These are phyloP conservation scores for Fragaria vesca DNA, from an alignment of 306 rosid genomes.

Conservation along the genomic window DNA sequence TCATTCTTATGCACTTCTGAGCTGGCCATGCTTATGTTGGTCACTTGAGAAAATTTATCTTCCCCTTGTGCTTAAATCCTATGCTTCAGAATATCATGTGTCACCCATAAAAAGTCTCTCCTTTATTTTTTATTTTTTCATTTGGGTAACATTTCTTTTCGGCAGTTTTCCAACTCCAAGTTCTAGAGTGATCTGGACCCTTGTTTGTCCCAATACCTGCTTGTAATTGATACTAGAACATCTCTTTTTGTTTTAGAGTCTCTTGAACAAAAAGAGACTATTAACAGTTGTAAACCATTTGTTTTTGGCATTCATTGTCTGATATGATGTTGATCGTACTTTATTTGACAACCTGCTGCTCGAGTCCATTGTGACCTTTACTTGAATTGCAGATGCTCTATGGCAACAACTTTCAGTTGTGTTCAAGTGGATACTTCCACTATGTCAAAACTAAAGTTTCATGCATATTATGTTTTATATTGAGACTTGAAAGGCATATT, in stretches of 20 bases:
- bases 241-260: background rate
- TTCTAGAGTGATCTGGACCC: background rate
- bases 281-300: background rate
- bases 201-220: background rate
- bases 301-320: background rate
- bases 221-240: background rate
- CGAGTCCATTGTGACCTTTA: background rate
- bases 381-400: background rate
- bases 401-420: background rate
- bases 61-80: background rate
- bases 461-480: background rate
- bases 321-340: background rate
- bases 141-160: background rate
- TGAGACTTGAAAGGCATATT: no score
- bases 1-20: background rate
- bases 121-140: background rate
- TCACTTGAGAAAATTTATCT: background rate
- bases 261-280: background rate
- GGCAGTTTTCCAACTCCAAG: background rate
- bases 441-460: background rate
- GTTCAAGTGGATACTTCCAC: constrained; percentile 1
- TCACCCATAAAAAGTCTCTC: background rate
- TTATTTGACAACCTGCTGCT: background rate
- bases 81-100: constrained; percentile 4
- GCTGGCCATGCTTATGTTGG: background rate